These are phyloP conservation scores for Xylaria nigripes DNA, from an alignment of 495 filamentous ascomycete species.

Conservation along the genomic window DNA sequence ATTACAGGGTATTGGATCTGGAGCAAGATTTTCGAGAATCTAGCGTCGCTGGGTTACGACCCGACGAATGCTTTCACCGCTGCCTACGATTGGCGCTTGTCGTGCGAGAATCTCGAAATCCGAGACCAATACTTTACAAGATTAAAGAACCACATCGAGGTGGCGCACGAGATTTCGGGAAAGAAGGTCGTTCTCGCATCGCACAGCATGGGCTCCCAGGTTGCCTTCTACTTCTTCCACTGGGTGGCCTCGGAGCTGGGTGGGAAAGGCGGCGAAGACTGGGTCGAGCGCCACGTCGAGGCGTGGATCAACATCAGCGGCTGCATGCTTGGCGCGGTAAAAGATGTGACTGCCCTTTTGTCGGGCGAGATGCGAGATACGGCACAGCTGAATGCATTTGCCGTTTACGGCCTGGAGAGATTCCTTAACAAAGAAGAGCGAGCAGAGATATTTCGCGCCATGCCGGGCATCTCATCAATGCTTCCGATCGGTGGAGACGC, in stretches of 20 bases:
- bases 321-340: slow-evolving; percentile 93
- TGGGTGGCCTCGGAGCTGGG: slow-evolving; percentile 81
- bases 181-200: slow-evolving; percentile 83
- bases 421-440: slow-evolving; percentile 86
- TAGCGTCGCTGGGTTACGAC: slow-evolving; percentile 93
- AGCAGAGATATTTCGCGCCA: slow-evolving; percentile 88
- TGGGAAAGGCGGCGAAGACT: slow-evolving; percentile 72
- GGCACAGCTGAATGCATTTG: slow-evolving; percentile 93
- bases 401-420: slow-evolving; percentile 93
- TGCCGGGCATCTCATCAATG: slow-evolving; percentile 96
- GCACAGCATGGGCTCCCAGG: slow-evolving; percentile 96
- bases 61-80: slow-evolving; percentile 92
- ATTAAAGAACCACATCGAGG: slow-evolving; percentile 83
- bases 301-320: slow-evolving; percentile 97
- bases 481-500: slow-evolving; percentile 90
- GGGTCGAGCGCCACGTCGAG: slow-evolving; percentile 87
- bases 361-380: slow-evolving; percentile 98
- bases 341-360: slow-evolving; percentile 82
- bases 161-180: slow-evolving; percentile 55
- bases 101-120: slow-evolving; percentile 77
- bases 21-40: slow-evolving; percentile 95
- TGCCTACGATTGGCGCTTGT: slow-evolving; percentile 96
- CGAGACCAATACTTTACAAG: slow-evolving; percentile 91
- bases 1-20: slow-evolving; percentile 93
- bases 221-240: slow-evolving; percentile 93